These are phyloP conservation scores for Diospyros lotus DNA, from an alignment of 148 eudicot genomes.

Conservation along the genomic window DNA sequence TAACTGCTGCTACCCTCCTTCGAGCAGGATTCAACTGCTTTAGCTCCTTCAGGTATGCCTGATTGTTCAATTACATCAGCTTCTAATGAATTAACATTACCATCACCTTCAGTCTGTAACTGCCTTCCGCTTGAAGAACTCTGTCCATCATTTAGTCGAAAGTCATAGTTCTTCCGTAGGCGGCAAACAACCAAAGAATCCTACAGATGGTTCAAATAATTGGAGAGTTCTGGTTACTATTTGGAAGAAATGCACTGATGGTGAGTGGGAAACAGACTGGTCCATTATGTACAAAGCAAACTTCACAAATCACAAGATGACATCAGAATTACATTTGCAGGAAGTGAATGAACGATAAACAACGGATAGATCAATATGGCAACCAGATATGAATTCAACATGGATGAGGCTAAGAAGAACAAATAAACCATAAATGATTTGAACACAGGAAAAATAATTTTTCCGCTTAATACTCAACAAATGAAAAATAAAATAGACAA, in stretches of 20 bases:
- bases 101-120: constrained; percentile 12
- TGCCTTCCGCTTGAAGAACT: constrained; percentile 22
- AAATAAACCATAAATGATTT: neutral
- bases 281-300: neutral
- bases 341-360: neutral
- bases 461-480: neutral
- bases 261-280: neutral
- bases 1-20: constrained; percentile 54
- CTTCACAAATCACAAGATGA: neutral
- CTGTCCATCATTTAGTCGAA: constrained; percentile 25
- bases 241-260: neutral
- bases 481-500: neutral
- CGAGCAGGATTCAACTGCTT: constrained; percentile 31
- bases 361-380: neutral
- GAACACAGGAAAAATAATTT: neutral
- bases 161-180: constrained; percentile 51
- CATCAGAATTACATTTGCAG: neutral
- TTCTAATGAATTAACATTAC: constrained; percentile 21
- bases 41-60: constrained; percentile 20
- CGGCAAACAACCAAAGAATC: constrained; percentile 85
- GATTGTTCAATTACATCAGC: constrained; percentile 26
- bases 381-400: neutral
- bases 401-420: neutral
- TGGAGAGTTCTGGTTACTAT: neutral
- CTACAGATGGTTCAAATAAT: constrained; percentile 23